Evolutionary conservation across 257 asterid genomes (phyloP).

Genomic region (Ligustrum vulgare): DNA sequence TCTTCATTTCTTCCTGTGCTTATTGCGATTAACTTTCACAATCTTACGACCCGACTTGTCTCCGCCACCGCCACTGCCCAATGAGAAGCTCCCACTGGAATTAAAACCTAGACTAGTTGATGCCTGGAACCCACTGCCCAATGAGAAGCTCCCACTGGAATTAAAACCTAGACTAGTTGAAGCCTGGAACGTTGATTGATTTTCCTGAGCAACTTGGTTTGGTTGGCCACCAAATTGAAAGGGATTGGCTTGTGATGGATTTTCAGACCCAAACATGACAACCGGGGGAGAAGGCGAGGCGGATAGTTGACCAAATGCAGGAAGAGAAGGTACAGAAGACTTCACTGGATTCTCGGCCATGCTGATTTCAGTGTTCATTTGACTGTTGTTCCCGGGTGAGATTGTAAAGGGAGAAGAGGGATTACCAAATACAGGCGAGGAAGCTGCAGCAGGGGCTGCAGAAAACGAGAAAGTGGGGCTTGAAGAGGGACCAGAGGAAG

Average conservation of each 20-base stretch:
- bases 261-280: slow-evolving; percentile 46
- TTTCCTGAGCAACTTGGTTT: slow-evolving; percentile 42
- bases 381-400: slow-evolving; percentile 40
- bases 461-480: slow-evolving; percentile 41
- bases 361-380: slow-evolving; percentile 71
- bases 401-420: slow-evolving; percentile 29
- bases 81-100: slow-evolving; percentile 73
- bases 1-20: slow-evolving; percentile 53
- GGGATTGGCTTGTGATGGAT: slow-evolving; percentile 38
- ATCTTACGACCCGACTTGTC: slow-evolving; percentile 60
- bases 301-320: slow-evolving; percentile 54
- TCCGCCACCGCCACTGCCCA: slow-evolving; percentile 60
- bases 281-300: slow-evolving; percentile 41
- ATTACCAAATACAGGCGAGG: slow-evolving; percentile 32
- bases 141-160: slow-evolving; percentile 73
- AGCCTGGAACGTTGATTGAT: slow-evolving; percentile 49
- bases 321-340: slow-evolving; percentile 28
- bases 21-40: slow-evolving; percentile 42
- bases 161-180: slow-evolving; percentile 51
- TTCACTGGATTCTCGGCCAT: slow-evolving; percentile 90
- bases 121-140: slow-evolving; percentile 69
- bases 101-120: slow-evolving; percentile 51
- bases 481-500: slow-evolving; percentile 37
- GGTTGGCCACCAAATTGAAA: slow-evolving; percentile 70
- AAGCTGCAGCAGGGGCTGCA: slow-evolving; percentile 34